A percentile compares a stretch with the other conserved stretches of the same genome.
Evolutionary conservation across 352 stramenopile genomes (phyloP).

Genomic region (Pythium insidiosum): DNA sequence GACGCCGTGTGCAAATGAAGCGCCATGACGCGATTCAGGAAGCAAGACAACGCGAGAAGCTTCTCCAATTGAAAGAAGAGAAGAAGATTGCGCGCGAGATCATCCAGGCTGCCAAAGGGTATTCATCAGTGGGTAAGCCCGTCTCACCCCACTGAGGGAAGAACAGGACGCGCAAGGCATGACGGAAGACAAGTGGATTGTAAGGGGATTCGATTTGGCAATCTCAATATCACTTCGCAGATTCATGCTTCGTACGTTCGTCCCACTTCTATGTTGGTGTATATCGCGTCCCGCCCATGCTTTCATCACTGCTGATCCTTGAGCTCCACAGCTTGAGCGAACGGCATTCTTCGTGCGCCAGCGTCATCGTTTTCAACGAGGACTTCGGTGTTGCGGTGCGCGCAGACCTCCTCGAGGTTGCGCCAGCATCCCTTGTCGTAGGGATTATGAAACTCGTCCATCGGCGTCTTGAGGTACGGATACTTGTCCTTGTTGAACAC

Average conservation of each 20-base stretch:
- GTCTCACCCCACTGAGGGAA: not conserved
- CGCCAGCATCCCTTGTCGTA: constrained; percentile 49
- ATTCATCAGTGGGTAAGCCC: constrained; percentile 31
- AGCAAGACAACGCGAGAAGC: constrained; percentile 69
- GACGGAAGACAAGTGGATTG: too few relatives aligned
- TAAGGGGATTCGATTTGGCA: too few relatives aligned
- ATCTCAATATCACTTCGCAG: too few relatives aligned
- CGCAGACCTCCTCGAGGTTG: constrained; percentile 58
- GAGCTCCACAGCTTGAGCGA: too few relatives aligned
- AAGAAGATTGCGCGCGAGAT: constrained; percentile 84
- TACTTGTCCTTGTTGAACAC: constrained; percentile 89
- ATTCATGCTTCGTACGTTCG: too few relatives aligned
- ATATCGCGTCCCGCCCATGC: too few relatives aligned
- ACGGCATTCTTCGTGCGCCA: too few relatives aligned
- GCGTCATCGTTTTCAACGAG: too few relatives aligned
- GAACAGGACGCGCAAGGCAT: too few relatives aligned
- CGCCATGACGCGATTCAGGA: constrained; percentile 79
- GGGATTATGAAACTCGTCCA: constrained; percentile 75
- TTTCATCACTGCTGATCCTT: too few relatives aligned
- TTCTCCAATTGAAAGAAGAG: constrained; percentile 86
- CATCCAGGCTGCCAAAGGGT: constrained; percentile 63
- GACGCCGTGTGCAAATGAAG: constrained; percentile 83
- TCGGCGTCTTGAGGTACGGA: constrained; percentile 68
- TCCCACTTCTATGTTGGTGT: too few relatives aligned
- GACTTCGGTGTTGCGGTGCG: constrained; percentile 12